Conservation (phyloP, 2,329 filamentous ascomycete genomes). For the Davidsoniella neocaledoniae region DNA sequence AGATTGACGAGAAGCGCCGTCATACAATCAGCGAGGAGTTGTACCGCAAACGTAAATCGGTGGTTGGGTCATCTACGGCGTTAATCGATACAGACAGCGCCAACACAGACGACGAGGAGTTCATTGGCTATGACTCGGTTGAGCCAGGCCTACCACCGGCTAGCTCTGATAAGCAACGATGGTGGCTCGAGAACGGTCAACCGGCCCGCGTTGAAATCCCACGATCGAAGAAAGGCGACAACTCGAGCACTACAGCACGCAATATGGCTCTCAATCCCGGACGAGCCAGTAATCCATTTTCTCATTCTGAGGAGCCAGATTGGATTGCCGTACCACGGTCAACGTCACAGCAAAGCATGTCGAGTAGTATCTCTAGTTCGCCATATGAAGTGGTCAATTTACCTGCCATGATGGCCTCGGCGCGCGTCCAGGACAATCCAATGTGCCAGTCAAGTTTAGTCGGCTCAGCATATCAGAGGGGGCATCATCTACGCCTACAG, state of each 20-base stretch:
- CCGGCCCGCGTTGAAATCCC: slow-evolving; percentile 57
- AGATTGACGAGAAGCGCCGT: slow-evolving; percentile 59
- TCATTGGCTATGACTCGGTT: slow-evolving; percentile 66
- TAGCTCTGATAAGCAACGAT: slow-evolving; percentile 51
- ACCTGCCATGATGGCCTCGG: slow-evolving; percentile 18
- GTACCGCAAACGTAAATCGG: slow-evolving; percentile 51
- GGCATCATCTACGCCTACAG: slow-evolving; percentile 14
- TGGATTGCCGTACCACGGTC: slow-evolving; percentile 56
- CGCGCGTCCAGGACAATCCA: neutral
- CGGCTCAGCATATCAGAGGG: slow-evolving; percentile 27
- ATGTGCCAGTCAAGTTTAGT: slow-evolving; percentile 28
- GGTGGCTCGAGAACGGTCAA: slow-evolving; percentile 54
- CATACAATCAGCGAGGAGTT: slow-evolving; percentile 57
- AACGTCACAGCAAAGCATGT: slow-evolving; percentile 34
- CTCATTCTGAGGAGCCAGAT: slow-evolving; percentile 52
- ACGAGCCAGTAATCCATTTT: slow-evolving; percentile 69
- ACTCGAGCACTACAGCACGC: neutral
- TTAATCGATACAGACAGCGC: slow-evolving; percentile 27
- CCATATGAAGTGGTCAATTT: slow-evolving; percentile 41
- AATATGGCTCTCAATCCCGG: slow-evolving; percentile 52
- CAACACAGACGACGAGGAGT: slow-evolving; percentile 59
- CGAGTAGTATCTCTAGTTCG: slow-evolving; percentile 41
- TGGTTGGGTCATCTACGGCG: slow-evolving; percentile 47
- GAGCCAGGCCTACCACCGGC: slow-evolving; percentile 58
- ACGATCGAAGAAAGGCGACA: slow-evolving; percentile 32